phyloP scores from a whole-genome alignment of 352 stramenopile species.

The Phytophthora podocarpi region DNA sequence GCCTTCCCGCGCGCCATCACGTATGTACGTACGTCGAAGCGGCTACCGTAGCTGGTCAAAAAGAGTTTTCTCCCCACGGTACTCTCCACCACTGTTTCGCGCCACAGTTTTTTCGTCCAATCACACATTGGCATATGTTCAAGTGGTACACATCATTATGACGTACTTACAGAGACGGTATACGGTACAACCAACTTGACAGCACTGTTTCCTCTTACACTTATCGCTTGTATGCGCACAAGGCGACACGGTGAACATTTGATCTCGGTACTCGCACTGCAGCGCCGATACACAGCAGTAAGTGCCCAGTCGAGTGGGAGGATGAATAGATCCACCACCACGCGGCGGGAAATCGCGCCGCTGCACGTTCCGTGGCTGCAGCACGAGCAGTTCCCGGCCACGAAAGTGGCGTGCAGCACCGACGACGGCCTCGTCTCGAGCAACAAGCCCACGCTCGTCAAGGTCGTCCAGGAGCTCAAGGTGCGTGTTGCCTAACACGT shows the following conservation, averaged over 20 bases:
- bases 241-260: slow-evolving; percentile 18
- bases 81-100: slow-evolving; percentile 21
- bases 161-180: background rate
- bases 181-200: slow-evolving; percentile 27
- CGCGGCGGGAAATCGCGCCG: slow-evolving; percentile 38
- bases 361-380: slow-evolving; percentile 65
- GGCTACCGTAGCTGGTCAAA: slow-evolving; percentile 11
- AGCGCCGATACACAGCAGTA: background rate
- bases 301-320: background rate
- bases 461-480: slow-evolving; percentile 72
- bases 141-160: slow-evolving; percentile 4
- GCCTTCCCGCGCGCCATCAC: slow-evolving; percentile 86
- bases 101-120: slow-evolving; percentile 15
- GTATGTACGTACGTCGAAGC: background rate
- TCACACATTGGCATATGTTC: background rate
- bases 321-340: slow-evolving; percentile 17
- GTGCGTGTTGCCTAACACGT: slow-evolving; percentile 30
- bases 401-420: slow-evolving; percentile 60
- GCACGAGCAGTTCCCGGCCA: slow-evolving; percentile 66
- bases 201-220: background rate
- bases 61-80: slow-evolving; percentile 39
- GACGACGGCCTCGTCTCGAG: slow-evolving; percentile 45
- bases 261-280: slow-evolving; percentile 3
- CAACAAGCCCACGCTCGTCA: slow-evolving; percentile 59
- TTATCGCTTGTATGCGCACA: slow-evolving; percentile 30